These are phyloP conservation scores for Trichosanthes cucumerina DNA, from an alignment of 306 rosid species.

Conservation along the genomic window DNA sequence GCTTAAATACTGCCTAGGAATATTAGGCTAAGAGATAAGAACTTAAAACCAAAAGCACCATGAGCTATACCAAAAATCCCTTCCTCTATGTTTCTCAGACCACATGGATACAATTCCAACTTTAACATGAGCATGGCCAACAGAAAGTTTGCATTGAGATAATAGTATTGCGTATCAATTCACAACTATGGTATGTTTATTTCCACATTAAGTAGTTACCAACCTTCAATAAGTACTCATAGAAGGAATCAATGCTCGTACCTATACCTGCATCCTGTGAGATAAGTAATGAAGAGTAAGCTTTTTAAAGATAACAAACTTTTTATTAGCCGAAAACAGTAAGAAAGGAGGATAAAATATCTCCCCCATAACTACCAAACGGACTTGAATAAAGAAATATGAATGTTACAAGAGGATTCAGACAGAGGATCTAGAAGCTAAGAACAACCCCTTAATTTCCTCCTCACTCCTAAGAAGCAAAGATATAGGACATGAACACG, in stretches of 20 bases:
- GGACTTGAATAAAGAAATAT: background rate
- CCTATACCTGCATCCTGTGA: constrained; percentile 98
- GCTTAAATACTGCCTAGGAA: background rate
- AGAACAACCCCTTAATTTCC: background rate
- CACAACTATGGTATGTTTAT: background rate
- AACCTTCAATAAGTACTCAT: constrained; percentile 90
- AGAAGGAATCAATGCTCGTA: constrained; percentile 96
- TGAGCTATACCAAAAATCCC: background rate
- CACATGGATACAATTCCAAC: background rate
- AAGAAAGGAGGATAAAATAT: background rate
- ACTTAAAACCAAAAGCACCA: background rate
- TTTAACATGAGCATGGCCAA: background rate
- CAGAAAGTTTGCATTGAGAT: background rate
- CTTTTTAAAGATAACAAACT: background rate
- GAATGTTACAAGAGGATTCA: background rate
- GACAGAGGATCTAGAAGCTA: background rate
- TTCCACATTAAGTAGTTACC: constrained; percentile 19
- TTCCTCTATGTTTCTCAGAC: background rate
- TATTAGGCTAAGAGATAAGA: background rate
- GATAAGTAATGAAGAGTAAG: constrained; percentile 16
- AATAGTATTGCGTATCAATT: background rate
- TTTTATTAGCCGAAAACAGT: background rate
- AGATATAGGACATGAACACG: too few species aligned
- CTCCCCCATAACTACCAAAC: background rate
- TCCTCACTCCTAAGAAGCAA: background rate